phyloP scores from a whole-genome alignment of 768 basidiomycete species.

The Mycena rebaudengoi region DNA sequence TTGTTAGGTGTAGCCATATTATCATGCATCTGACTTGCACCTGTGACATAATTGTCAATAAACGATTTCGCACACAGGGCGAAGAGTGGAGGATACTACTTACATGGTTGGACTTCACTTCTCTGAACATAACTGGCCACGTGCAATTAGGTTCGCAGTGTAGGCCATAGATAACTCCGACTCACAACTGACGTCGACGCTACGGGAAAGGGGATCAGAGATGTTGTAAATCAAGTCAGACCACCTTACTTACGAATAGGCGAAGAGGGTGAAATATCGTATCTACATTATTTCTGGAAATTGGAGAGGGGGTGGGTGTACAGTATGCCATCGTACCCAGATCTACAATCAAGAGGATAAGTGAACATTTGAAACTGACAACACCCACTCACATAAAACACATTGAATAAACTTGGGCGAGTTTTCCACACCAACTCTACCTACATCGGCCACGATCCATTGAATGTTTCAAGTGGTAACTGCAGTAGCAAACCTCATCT shows the following conservation, averaged over 20 bases:
- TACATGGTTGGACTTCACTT: conserved; percentile 8
- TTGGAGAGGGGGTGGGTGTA: no score
- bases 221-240: not conserved
- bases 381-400: not conserved
- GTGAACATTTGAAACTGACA: no score
- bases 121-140: conserved; percentile 13
- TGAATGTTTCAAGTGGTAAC: not conserved
- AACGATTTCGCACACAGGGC: no score
- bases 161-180: not conserved
- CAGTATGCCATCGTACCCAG: conserved; percentile 6
- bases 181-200: conserved; percentile 8
- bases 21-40: no score
- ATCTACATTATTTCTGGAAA: not conserved
- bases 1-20: no score
- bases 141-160: no score
- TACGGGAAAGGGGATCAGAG: not conserved
- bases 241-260: not conserved
- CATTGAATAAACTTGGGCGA: not conserved
- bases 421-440: conserved; percentile 15
- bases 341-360: no score
- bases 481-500: conserved; percentile 11
- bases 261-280: conserved; percentile 17
- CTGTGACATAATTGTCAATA: no score
- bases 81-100: no score
- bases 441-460: not conserved